These are phyloP conservation scores for Silene vulgaris DNA, from an alignment of 179 eudicot genomes.

Conservation along the genomic window DNA sequence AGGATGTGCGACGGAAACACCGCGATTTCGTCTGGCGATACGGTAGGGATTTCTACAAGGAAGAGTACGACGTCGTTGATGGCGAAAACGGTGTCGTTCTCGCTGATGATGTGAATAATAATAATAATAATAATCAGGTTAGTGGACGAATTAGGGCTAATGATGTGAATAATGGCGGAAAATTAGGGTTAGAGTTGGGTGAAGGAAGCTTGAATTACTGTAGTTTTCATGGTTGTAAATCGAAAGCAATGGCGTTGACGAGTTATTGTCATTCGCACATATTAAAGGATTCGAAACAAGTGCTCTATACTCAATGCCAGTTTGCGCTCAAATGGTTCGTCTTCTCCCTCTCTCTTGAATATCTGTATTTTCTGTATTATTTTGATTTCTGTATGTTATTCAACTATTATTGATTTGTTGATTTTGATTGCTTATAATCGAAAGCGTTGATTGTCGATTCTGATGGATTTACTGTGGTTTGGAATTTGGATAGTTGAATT, in stretches of 20 bases:
- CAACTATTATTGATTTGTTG: background rate
- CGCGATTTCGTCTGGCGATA: slow-evolving; percentile 43
- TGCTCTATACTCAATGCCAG: slow-evolving; percentile 48
- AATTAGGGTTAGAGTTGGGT: slow-evolving; percentile 27
- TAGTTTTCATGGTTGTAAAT: slow-evolving; percentile 37
- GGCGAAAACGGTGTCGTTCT: slow-evolving; percentile 6
- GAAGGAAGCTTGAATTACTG: slow-evolving; percentile 28
- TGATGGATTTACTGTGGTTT: slow-evolving; percentile 3
- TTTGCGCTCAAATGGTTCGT: slow-evolving; percentile 41
- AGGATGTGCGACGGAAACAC: slow-evolving; percentile 39
- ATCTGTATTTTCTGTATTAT: background rate
- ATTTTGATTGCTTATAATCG: slow-evolving; percentile 4
- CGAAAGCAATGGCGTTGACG: slow-evolving; percentile 59
- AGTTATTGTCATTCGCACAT: slow-evolving; percentile 49
- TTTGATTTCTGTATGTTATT: background rate
- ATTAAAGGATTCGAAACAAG: slow-evolving; percentile 46
- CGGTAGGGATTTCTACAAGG: slow-evolving; percentile 31
- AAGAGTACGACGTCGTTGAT: slow-evolving; percentile 10
- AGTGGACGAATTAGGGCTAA: background rate
- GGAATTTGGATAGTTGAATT: background rate
- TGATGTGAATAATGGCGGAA: slow-evolving; percentile 7
- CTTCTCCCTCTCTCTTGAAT: background rate
- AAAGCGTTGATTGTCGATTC: background rate
- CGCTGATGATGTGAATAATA: background rate
- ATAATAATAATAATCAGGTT: background rate